These are phyloP conservation scores for Wickerhamiella hasegawae DNA, from an alignment of 805 yeast species.

Conservation along the genomic window DNA sequence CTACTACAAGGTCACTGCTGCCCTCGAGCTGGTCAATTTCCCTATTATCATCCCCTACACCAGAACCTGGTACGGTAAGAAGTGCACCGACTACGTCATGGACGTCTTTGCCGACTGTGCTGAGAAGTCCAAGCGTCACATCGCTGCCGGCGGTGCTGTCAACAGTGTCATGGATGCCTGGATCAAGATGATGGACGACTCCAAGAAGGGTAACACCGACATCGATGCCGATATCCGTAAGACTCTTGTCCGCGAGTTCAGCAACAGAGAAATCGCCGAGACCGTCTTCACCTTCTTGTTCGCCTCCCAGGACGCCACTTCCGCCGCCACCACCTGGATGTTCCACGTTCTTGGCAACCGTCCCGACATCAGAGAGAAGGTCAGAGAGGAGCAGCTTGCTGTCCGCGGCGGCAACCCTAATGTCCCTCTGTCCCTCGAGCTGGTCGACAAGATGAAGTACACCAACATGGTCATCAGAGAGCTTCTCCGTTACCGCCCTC, in stretches of 20 bases:
- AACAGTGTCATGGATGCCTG: conserved; percentile 91
- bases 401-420: conserved; percentile 67
- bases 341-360: conserved; percentile 93
- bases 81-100: conserved; percentile 89
- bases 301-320: conserved; percentile 96
- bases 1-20: conserved; percentile 84
- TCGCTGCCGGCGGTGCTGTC: conserved; percentile 62
- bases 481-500: conserved; percentile 87
- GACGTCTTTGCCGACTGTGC: conserved; percentile 81
- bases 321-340: conserved; percentile 94
- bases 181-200: conserved; percentile 72
- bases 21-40: conserved; percentile 92
- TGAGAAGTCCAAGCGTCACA: conserved; percentile 64
- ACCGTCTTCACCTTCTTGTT: conserved; percentile 91
- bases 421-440: conserved; percentile 43
- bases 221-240: conserved; percentile 38
- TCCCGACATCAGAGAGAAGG: conserved; percentile 73
- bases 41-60: conserved; percentile 93
- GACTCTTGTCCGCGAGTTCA: conserved; percentile 60
- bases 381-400: conserved; percentile 80
- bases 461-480: conserved; percentile 86
- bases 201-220: conserved; percentile 30
- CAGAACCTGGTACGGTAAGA: conserved; percentile 95
- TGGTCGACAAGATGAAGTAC: conserved; percentile 76
- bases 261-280: conserved; percentile 86